phyloP scores from a whole-genome alignment of 306 rosid genomes.

The Gynostemma pentaphyllum region DNA sequence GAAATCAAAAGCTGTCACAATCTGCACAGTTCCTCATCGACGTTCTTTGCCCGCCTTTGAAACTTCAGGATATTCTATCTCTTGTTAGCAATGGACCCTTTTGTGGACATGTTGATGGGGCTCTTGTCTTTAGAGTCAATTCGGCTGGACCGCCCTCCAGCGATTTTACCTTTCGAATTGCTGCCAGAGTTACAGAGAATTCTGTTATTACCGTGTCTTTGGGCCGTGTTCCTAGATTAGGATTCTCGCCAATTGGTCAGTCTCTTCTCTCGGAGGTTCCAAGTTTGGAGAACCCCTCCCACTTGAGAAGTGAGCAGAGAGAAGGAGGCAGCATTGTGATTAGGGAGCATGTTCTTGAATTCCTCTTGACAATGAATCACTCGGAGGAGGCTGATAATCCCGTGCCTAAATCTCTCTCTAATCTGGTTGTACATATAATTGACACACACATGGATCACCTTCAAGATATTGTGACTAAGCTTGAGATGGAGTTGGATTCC shows the following conservation, averaged over 20 bases:
- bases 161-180: constrained; percentile 76
- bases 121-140: constrained; percentile 83
- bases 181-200: constrained; percentile 74
- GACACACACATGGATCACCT: constrained; percentile 94
- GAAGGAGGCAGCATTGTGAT: constrained; percentile 56
- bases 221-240: constrained; percentile 92
- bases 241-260: constrained; percentile 63
- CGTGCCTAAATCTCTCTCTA: constrained; percentile 72
- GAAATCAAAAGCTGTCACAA: constrained; percentile 58
- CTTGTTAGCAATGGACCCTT: constrained; percentile 98
- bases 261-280: constrained; percentile 92
- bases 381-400: constrained; percentile 97
- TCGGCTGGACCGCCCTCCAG: constrained; percentile 90
- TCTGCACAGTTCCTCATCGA: constrained; percentile 76
- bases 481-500: constrained; percentile 86
- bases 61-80: constrained; percentile 90
- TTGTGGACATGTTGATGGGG: constrained; percentile 89
- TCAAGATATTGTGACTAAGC: constrained; percentile 83
- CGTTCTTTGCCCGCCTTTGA: constrained; percentile 88
- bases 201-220: constrained; percentile 78
- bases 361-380: constrained; percentile 89
- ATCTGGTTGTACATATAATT: constrained; percentile 77
- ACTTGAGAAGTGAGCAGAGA: constrained; percentile 34
- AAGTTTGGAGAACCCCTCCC: constrained; percentile 51
- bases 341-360: constrained; percentile 91